These are phyloP conservation scores for Leishmania aethiopica DNA, from an alignment of 208 protist genomes.

Conservation along the genomic window DNA sequence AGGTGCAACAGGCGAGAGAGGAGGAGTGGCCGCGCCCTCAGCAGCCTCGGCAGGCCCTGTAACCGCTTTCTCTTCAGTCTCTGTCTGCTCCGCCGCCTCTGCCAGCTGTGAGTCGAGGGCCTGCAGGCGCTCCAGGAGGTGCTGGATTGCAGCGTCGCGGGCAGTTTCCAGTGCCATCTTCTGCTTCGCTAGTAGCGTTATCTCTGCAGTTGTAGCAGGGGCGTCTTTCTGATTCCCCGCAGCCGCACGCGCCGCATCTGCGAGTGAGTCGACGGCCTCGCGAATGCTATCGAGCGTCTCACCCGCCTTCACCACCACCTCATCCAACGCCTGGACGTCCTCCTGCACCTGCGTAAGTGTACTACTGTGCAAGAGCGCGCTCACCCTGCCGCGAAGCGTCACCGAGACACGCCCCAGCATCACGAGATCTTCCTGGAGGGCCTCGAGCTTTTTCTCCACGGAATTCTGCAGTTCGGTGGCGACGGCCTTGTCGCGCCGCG, in stretches of 20 bases:
- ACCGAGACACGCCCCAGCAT: constrained; percentile 4
- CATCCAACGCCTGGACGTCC: constrained; percentile 5
- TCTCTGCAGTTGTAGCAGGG: background rate
- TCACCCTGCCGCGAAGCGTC: background rate
- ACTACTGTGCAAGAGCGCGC: background rate
- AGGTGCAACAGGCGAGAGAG: background rate
- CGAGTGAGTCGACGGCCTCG: constrained; percentile 6
- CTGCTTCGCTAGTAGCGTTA: background rate
- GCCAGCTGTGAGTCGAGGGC: constrained; percentile 14
- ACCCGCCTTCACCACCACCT: constrained; percentile 8
- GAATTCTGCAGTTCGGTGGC: constrained; percentile 13
- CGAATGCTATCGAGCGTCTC: constrained; percentile 19
- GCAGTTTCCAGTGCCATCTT: constrained; percentile 3
- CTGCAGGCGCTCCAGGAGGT: constrained; percentile 9
- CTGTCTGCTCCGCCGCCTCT: background rate
- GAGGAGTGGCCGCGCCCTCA: background rate
- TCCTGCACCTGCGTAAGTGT: constrained; percentile 9
- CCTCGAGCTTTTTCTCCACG: constrained; percentile 7
- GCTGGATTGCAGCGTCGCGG: background rate
- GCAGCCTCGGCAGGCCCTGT: background rate
- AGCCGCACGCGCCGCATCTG: constrained; percentile 4
- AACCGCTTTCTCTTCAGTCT: background rate
- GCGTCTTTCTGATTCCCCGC: background rate
- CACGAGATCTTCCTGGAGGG: constrained; percentile 10
- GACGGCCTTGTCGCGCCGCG: constrained; percentile 5